Evolutionary conservation across 148 eudicot species (phyloP), one percentile per base, ranked within the genome.

Genomic region (Rhododendron vialii): DNA sequence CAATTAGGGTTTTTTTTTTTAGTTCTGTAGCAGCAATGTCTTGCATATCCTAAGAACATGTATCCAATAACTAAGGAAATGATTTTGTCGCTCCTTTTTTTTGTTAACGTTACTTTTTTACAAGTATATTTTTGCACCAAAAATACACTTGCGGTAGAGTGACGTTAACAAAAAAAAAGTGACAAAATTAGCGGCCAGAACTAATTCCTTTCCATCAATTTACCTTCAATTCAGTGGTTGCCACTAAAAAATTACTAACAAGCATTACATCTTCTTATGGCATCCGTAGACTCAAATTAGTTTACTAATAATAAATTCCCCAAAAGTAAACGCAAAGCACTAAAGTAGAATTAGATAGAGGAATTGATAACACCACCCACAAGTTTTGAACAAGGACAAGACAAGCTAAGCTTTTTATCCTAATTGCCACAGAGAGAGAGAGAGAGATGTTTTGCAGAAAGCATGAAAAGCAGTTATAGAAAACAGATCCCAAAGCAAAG

Each of bases 401-500:
- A 81, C 67, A 81, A 53, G 35, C 48, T 63, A 83, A 83, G 26
- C 22, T 22, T 82, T 83, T 45, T 10, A 55, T 38, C 28, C 63
- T 80, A 80, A 51, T 50, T 50, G 63, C 36, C 41, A 14, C 17
- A 30, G 20, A 30, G 71, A 63, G 35, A 43, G 43, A 26, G 76
- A 45, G 77, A 38, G 78, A n/a, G 59, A 15, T 55, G n/a, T 5
- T 57, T 7, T 59, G 36, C 71, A 35, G 9, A 36, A 33, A 78
- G 28, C 45, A 35, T n/a, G 9, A 77, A 80, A 85, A 78, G 77
- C 24, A 26, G 82, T 0, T 9, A 24, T 7, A 28, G 50, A 71
- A 22, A 81, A 51, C 79, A 86, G 51, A 81, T 86, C 87, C 87
- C 84, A 86, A 86, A 50, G 87, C 33, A 74, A 10, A 69, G 26